Conservation (phyloP, 768 basidiomycete genomes). For the Suillus paluster region DNA sequence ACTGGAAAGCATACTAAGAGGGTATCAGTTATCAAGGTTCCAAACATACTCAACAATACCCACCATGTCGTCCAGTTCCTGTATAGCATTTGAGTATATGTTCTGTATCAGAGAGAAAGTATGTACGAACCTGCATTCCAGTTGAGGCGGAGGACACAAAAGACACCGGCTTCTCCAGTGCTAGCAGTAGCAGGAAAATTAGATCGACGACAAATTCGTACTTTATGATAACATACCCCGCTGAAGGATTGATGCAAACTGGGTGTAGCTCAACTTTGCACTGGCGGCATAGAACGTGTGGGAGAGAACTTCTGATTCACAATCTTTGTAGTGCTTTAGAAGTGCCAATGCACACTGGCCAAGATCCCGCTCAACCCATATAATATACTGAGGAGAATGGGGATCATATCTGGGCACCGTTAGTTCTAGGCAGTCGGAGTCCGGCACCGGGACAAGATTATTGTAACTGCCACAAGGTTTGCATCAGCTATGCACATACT, state of each 20-base stretch:
- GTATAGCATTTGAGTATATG: background rate
- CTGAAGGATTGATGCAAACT: constrained; percentile 19
- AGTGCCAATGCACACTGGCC: constrained; percentile 27
- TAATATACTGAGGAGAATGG: constrained; percentile 22
- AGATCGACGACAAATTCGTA: background rate
- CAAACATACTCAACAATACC: background rate
- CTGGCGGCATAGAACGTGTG: constrained; percentile 29
- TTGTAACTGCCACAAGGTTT: constrained; percentile 7
- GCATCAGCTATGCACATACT: background rate
- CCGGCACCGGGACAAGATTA: constrained; percentile 13
- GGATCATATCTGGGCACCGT: constrained; percentile 23
- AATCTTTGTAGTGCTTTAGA: constrained; percentile 27
- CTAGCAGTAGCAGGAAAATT: constrained; percentile 12
- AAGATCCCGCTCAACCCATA: constrained; percentile 28
- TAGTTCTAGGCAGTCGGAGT: constrained; percentile 22
- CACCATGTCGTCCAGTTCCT: constrained; percentile 33
- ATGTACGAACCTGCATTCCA: constrained; percentile 24
- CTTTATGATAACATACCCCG: constrained; percentile 14
- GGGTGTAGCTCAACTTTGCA: constrained; percentile 23
- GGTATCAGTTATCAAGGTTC: background rate
- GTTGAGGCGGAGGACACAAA: constrained; percentile 19
- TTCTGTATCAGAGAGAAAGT: background rate
- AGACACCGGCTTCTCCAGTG: constrained; percentile 30
- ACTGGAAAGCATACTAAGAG: constrained; percentile 27
- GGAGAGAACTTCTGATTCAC: constrained; percentile 22